Conservation (phyloP, 768 basidiomycete genomes). For the Leccinum uliginosum region DNA sequence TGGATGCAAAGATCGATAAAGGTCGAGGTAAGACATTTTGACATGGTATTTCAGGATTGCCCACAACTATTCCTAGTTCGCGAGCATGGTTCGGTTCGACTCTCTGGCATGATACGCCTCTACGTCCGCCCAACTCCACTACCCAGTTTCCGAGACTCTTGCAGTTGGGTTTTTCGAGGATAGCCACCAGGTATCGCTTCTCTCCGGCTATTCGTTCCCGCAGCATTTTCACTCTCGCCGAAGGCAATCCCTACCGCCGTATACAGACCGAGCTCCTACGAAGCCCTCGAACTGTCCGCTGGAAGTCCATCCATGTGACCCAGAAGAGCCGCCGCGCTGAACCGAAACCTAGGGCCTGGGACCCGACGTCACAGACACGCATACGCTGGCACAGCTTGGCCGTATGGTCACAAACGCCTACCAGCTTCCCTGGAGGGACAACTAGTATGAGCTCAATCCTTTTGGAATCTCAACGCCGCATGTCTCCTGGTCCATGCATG, state of each 20-base stretch:
- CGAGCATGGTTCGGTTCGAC: no score
- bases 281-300: constrained; percentile 49
- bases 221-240: constrained; percentile 26
- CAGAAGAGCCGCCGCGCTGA: constrained; percentile 64
- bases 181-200: not conserved
- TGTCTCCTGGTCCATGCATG: no score
- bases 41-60: no score
- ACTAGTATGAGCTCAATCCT: constrained; percentile 80
- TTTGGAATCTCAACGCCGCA: constrained; percentile 60
- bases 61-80: no score
- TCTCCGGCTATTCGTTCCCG: constrained; percentile 8
- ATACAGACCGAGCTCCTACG: constrained; percentile 53
- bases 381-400: constrained; percentile 79
- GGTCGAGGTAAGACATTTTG: no score
- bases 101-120: no score
- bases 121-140: not conserved
- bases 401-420: constrained; percentile 91
- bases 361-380: constrained; percentile 74
- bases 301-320: constrained; percentile 42
- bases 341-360: constrained; percentile 57
- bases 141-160: constrained; percentile 4
- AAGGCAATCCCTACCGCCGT: constrained; percentile 48
- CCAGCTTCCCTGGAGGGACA: constrained; percentile 58
- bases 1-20: no score
- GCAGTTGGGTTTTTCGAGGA: constrained; percentile 19